These are phyloP conservation scores for Euphorbia corollata DNA, from an alignment of 441 rosid species.

Conservation along the genomic window DNA sequence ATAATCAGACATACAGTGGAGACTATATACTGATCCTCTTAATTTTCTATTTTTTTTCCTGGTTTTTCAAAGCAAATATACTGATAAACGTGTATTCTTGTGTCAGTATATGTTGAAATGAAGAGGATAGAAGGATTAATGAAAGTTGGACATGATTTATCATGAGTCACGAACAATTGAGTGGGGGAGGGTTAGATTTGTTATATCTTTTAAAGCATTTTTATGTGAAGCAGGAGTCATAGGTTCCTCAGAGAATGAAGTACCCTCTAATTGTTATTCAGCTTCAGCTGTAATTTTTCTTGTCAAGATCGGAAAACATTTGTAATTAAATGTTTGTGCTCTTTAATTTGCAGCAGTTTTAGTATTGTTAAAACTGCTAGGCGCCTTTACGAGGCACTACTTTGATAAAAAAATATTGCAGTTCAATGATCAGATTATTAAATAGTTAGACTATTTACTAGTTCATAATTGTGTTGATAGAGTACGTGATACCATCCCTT, in stretches of 20 bases:
- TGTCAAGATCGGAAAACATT: too few relatives aligned
- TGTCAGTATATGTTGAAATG: neutral
- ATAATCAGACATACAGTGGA: neutral
- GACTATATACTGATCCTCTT: neutral
- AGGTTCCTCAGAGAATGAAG: too few relatives aligned
- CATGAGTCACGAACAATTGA: too few relatives aligned
- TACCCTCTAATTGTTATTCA: too few relatives aligned
- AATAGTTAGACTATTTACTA: neutral
- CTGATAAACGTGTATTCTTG: neutral
- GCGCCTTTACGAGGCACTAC: neutral
- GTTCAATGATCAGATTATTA: neutral
- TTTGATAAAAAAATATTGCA: neutral
- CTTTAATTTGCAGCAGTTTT: neutral
- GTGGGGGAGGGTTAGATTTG: too few relatives aligned
- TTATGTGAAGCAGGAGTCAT: too few relatives aligned
- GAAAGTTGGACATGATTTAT: too few relatives aligned
- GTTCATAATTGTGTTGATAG: neutral
- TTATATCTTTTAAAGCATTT: too few relatives aligned
- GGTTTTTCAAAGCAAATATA: neutral
- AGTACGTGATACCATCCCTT: too few relatives aligned
- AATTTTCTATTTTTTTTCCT: neutral
- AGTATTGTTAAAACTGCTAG: neutral
- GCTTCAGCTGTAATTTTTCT: too few relatives aligned
- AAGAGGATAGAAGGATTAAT: neutral
- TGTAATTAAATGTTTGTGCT: too few relatives aligned